Evolutionary conservation across 2,329 filamentous ascomycete genomes (phyloP).

Genomic region (Diaporthe sp.): DNA sequence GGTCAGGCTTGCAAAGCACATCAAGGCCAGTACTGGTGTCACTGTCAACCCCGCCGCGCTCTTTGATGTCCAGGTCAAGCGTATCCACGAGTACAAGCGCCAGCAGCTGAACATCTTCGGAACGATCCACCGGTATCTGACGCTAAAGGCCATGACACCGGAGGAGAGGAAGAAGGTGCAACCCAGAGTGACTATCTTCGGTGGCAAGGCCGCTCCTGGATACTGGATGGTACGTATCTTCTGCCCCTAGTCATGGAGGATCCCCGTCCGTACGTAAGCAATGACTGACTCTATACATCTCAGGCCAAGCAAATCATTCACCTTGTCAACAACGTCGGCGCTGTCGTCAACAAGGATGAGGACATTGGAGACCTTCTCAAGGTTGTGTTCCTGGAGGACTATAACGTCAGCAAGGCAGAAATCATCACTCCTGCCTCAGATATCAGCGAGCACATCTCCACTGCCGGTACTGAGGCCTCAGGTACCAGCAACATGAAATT

Average conservation of each 20-base stretch:
- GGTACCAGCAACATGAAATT: constrained; percentile 99
- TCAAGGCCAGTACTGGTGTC: constrained; percentile 84
- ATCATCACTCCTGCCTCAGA: constrained; percentile 96
- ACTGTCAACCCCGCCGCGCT: constrained; percentile 88
- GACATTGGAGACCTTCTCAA: constrained; percentile 96
- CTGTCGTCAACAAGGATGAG: constrained; percentile 90
- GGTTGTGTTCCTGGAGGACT: constrained; percentile 97
- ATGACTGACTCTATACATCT: not conserved
- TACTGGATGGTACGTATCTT: constrained; percentile 89
- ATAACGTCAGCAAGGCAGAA: constrained; percentile 99
- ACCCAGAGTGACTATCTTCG: constrained; percentile 94
- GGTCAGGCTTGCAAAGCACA: constrained; percentile 89
- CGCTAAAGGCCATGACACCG: constrained; percentile 85
- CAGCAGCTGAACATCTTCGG: constrained; percentile 99
- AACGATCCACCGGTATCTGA: constrained; percentile 93
- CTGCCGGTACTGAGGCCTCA: constrained; percentile 90
- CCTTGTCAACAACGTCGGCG: constrained; percentile 90
- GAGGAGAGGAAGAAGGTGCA: constrained; percentile 89
- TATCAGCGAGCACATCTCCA: constrained; percentile 98
- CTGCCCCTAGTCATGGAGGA: too few relatives aligned
- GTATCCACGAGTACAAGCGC: constrained; percentile 99
- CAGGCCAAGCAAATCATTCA: constrained; percentile 90
- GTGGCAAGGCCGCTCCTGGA: constrained; percentile 95
- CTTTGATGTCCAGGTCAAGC: constrained; percentile 98
- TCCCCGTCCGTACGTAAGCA: not conserved